Evolutionary conservation across 2,329 filamentous ascomycete species (phyloP).

Genomic region (Aspergillus sp.): DNA sequence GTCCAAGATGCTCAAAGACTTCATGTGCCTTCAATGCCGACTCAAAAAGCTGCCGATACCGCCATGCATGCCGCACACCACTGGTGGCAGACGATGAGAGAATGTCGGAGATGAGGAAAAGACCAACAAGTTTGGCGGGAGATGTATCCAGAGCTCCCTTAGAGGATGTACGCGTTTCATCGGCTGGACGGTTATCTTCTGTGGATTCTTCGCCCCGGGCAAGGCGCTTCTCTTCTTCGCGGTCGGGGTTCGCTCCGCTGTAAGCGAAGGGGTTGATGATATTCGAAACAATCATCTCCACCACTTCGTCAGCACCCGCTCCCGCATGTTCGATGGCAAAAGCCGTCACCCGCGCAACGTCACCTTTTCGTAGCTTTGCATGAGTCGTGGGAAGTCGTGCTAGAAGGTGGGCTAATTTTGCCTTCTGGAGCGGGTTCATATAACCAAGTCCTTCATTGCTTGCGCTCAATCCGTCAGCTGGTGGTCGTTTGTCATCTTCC

Average conservation of each 20-base stretch:
- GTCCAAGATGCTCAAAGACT: conserved; percentile 73
- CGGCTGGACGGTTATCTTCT: conserved; percentile 32
- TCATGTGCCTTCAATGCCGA: conserved; percentile 64
- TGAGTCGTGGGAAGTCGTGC: conserved; percentile 75
- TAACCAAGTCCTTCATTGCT: conserved; percentile 59
- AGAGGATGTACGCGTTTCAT: conserved; percentile 32
- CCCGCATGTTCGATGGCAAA: conserved; percentile 89
- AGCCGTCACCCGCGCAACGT: conserved; percentile 79
- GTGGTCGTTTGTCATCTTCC: conserved; percentile 45
- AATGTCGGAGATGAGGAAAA: conserved; percentile 80
- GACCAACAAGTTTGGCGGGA: conserved; percentile 71
- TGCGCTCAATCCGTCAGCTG: conserved; percentile 37
- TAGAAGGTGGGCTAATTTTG: conserved; percentile 81
- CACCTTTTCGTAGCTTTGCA: conserved; percentile 73
- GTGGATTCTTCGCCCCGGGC: conserved; percentile 32
- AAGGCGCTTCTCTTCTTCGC: conserved; percentile 30
- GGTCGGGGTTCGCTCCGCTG: conserved; percentile 66
- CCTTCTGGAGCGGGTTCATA: conserved; percentile 78
- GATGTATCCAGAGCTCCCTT: conserved; percentile 63
- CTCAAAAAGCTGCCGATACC: conserved; percentile 80
- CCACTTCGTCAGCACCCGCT: conserved; percentile 82
- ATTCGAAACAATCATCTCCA: conserved; percentile 83
- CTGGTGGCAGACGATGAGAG: conserved; percentile 74
- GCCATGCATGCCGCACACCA: conserved; percentile 80
- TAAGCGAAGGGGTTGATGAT: conserved; percentile 73